Conservation (phyloP, 345 rosid genomes). For the Trapa bicornis region DNA sequence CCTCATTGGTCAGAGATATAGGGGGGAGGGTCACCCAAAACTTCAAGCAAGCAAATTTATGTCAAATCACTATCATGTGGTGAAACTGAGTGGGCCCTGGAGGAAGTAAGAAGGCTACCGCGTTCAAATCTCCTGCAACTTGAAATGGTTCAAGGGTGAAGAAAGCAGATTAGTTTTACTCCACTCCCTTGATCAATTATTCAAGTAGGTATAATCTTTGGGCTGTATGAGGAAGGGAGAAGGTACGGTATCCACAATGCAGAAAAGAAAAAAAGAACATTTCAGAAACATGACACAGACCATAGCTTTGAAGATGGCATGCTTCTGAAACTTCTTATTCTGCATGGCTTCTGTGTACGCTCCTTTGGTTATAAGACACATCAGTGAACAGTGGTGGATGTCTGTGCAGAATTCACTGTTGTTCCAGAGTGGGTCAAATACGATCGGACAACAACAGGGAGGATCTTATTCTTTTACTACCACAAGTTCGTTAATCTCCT, state of each 20-base stretch:
- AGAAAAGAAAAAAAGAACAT: background rate
- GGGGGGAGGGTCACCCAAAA: slow-evolving; percentile 46
- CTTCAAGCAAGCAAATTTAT: slow-evolving; percentile 22
- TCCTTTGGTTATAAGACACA: background rate
- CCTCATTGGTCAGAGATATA: slow-evolving; percentile 15
- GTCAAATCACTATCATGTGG: slow-evolving; percentile 32
- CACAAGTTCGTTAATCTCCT: too few species aligned
- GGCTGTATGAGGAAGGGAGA: too few species aligned
- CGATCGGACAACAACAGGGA: background rate
- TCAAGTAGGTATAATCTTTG: background rate
- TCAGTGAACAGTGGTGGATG: background rate
- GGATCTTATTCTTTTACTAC: too few species aligned
- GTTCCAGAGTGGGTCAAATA: background rate
- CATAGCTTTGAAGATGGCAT: background rate
- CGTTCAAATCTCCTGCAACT: slow-evolving; percentile 1
- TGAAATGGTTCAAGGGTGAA: slow-evolving; percentile 1
- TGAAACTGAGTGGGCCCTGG: slow-evolving; percentile 27
- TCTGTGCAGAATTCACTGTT: background rate
- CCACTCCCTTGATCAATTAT: background rate
- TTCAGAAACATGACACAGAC: background rate
- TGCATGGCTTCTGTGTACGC: background rate
- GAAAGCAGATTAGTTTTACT: background rate
- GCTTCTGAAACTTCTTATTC: background rate
- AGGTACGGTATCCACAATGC: background rate
- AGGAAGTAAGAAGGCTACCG: slow-evolving; percentile 8